These are phyloP conservation scores for Mixia osmundae DNA, from an alignment of 1,284 basidiomycete species.

Conservation along the genomic window DNA sequence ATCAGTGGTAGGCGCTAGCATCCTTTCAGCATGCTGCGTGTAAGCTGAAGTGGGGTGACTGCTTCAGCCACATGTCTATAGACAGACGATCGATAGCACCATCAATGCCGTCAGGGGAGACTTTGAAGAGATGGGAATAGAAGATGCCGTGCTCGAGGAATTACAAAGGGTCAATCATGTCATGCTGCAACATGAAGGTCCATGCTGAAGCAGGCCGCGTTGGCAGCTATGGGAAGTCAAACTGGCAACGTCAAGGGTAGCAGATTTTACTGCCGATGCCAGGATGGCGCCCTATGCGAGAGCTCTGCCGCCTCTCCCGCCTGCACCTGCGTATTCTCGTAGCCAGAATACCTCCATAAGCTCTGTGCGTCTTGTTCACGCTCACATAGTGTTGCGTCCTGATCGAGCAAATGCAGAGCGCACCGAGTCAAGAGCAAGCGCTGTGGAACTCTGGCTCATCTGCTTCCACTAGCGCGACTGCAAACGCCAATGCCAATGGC, in stretches of 20 bases:
- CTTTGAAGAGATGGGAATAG: slow-evolving; percentile 90
- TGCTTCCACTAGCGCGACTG: too few relatives aligned
- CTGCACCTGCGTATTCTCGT: too few relatives aligned
- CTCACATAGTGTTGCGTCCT: too few relatives aligned
- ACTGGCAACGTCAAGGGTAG: slow-evolving; percentile 72
- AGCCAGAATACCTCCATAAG: too few relatives aligned
- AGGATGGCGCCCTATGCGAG: slow-evolving; percentile 18
- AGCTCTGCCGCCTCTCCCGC: too few relatives aligned
- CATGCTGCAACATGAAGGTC: slow-evolving; percentile 4
- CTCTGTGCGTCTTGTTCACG: too few relatives aligned
- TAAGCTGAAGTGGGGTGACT: too few relatives aligned
- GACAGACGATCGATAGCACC: slow-evolving; percentile 89
- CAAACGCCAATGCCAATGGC: too few relatives aligned
- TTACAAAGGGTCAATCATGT: slow-evolving; percentile 50
- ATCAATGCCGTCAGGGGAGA: slow-evolving; percentile 67
- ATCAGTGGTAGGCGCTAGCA: not conserved
- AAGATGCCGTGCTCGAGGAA: slow-evolving; percentile 69
- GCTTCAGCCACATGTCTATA: slow-evolving; percentile 68
- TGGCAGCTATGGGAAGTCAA: slow-evolving; percentile 80
- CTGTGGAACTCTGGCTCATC: too few relatives aligned
- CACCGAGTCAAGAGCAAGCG: too few relatives aligned
- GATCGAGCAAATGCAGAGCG: too few relatives aligned
- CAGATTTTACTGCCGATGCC: slow-evolving; percentile 43
- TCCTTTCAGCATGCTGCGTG: too few relatives aligned
- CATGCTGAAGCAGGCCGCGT: slow-evolving; percentile 1